Evolutionary conservation across 352 stramenopile genomes (phyloP).

Genomic region (Phytopythium chamaehyphon): DNA sequence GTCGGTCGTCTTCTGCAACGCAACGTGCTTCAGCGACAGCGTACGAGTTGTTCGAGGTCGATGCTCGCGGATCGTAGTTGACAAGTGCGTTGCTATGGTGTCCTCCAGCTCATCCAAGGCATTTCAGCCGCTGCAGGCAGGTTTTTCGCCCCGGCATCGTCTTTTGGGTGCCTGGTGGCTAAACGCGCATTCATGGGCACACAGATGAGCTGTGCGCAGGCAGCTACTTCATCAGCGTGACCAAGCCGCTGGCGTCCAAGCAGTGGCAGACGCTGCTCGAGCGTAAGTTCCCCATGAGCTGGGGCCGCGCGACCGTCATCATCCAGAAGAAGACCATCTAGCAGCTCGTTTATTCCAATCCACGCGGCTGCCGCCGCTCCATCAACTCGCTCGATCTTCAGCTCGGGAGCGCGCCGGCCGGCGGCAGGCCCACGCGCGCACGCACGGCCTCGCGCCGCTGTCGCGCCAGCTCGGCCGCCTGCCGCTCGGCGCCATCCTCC

Average conservation of each 20-base stretch:
- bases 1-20: slow-evolving; percentile 63
- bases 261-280: slow-evolving; percentile 57
- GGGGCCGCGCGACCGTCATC: slow-evolving; percentile 54
- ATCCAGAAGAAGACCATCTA: slow-evolving; percentile 61
- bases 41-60: slow-evolving; percentile 14
- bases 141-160: background rate
- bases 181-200: background rate
- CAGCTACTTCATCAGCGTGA: slow-evolving; percentile 58
- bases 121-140: slow-evolving; percentile 30
- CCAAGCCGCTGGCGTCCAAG: slow-evolving; percentile 50
- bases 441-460: slow-evolving; percentile 4
- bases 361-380: background rate
- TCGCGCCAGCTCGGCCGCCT: slow-evolving; percentile 4
- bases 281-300: slow-evolving; percentile 66
- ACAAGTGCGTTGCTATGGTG: background rate
- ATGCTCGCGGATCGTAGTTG: background rate
- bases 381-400: background rate
- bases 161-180: too few relatives aligned
- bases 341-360: background rate
- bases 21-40: slow-evolving; percentile 68
- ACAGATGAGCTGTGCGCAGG: slow-evolving; percentile 40
- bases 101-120: slow-evolving; percentile 20
- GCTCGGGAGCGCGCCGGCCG: background rate
- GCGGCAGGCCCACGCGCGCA: slow-evolving; percentile 3
- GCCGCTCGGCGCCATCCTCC: slow-evolving; percentile 4